These are phyloP conservation scores for Lodderomyces oxycetoniae DNA, from an alignment of 1,139 yeast genomes.

Conservation along the genomic window DNA sequence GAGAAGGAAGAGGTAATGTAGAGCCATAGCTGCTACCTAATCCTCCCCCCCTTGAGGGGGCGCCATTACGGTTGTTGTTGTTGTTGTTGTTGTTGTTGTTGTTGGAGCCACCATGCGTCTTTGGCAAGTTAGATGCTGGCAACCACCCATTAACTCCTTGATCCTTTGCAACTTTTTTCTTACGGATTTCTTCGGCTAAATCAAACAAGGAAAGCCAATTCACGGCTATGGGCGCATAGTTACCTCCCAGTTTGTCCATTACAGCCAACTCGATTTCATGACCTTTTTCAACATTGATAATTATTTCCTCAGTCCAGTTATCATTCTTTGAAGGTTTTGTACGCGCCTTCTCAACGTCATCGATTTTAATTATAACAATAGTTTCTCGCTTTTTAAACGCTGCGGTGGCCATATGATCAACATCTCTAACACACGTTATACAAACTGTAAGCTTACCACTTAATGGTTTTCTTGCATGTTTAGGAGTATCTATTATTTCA, in stretches of 20 bases:
- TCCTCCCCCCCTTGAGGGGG: background rate
- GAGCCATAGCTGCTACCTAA: constrained; percentile 3
- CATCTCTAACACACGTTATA: constrained; percentile 75
- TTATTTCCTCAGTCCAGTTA: constrained; percentile 80
- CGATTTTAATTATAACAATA: constrained; percentile 71
- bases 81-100: too few species aligned
- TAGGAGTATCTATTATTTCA: constrained; percentile 60
- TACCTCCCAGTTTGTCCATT: constrained; percentile 69
- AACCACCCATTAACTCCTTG: constrained; percentile 81
- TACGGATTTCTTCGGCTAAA: constrained; percentile 88
- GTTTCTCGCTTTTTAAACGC: constrained; percentile 74
- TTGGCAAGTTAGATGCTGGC: constrained; percentile 59
- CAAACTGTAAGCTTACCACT: constrained; percentile 73
- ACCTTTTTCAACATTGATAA: constrained; percentile 79
- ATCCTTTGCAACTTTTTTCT: constrained; percentile 78
- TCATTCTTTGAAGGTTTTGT: constrained; percentile 75
- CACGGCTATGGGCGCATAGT: constrained; percentile 81
- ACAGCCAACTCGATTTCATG: constrained; percentile 87
- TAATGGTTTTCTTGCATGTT: constrained; percentile 74
- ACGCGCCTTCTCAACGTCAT: constrained; percentile 75
- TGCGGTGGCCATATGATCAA: constrained; percentile 88
- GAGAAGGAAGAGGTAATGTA: constrained; percentile 6
- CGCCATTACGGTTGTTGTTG: too few species aligned
- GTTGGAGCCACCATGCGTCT: constrained; percentile 12
- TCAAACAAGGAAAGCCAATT: constrained; percentile 89